Evolutionary conservation across 805 yeast genomes (phyloP).

Genomic region (Zygotorulaspora sp.): DNA sequence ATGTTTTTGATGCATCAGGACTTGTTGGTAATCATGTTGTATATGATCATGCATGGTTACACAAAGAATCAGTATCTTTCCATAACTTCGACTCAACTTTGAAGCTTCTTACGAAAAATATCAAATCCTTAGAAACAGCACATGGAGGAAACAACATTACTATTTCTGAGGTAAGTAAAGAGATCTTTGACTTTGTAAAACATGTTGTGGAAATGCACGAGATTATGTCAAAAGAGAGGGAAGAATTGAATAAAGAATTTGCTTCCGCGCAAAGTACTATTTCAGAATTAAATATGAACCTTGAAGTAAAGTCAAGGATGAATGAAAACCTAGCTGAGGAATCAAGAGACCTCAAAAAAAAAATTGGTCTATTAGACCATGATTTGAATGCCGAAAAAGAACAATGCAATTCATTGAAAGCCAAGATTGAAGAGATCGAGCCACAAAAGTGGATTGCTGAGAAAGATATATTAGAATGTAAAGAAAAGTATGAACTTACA

Average conservation of each 20-base stretch:
- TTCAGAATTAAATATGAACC: slow-evolving; percentile 3
- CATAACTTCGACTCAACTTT: slow-evolving; percentile 10
- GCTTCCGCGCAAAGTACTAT: slow-evolving; percentile 2
- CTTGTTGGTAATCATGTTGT: slow-evolving; percentile 6
- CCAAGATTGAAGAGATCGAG: slow-evolving; percentile 8
- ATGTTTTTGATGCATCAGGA: slow-evolving; percentile 21
- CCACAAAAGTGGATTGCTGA: slow-evolving; percentile 8
- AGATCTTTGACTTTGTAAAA: slow-evolving; percentile 7
- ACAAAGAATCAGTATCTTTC: slow-evolving; percentile 9
- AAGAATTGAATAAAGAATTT: slow-evolving; percentile 4
- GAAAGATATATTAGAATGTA: slow-evolving; percentile 4
- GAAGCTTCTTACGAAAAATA: slow-evolving; percentile 6
- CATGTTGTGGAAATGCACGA: slow-evolving; percentile 7
- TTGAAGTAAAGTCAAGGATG: slow-evolving; percentile 5
- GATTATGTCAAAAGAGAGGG: slow-evolving; percentile 4
- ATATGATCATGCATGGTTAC: slow-evolving; percentile 10
- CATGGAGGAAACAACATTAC: slow-evolving; percentile 6
- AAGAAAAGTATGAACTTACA: slow-evolving; percentile 4
- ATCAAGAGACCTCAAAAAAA: slow-evolving; percentile 4
- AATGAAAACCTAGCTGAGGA: slow-evolving; percentile 5
- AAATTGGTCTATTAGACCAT: slow-evolving; percentile 6
- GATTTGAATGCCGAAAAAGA: slow-evolving; percentile 10
- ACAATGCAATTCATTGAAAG: slow-evolving; percentile 8
- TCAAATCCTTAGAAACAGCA: slow-evolving; percentile 1
- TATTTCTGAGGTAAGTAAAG: slow-evolving; percentile 10